Evolutionary conservation across 2,329 filamentous ascomycete species (phyloP).

Genomic region (Colletotrichum cereale): DNA sequence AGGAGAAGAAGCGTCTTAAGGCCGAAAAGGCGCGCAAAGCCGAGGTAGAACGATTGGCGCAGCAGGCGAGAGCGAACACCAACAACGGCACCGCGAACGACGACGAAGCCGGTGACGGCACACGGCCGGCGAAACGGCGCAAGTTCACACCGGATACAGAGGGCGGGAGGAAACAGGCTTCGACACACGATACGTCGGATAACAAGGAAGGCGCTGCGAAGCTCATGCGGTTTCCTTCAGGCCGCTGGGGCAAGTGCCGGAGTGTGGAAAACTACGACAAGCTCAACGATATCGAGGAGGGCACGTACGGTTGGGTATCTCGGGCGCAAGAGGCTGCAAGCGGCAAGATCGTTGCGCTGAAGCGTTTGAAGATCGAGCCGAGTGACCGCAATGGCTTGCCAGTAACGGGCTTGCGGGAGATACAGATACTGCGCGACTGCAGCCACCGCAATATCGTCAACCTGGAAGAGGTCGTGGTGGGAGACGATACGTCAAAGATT

Average conservation of each 20-base stretch:
- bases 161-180: background rate
- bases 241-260: constrained; percentile 76
- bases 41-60: constrained; percentile 61
- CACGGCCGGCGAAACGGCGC: constrained; percentile 72
- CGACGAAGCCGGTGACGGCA: constrained; percentile 49
- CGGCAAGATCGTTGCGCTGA: constrained; percentile 88
- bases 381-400: constrained; percentile 82
- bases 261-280: constrained; percentile 91
- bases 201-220: constrained; percentile 56
- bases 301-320: constrained; percentile 94
- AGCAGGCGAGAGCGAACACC: constrained; percentile 33
- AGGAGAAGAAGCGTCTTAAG: constrained; percentile 88
- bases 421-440: constrained; percentile 87
- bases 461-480: constrained; percentile 86
- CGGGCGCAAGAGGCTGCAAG: constrained; percentile 81
- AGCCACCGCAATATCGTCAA: constrained; percentile 85
- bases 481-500: constrained; percentile 67
- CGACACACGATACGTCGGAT: constrained; percentile 43
- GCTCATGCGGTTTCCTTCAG: constrained; percentile 78
- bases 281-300: constrained; percentile 97
- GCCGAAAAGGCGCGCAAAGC: constrained; percentile 81
- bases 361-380: constrained; percentile 90
- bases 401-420: constrained; percentile 92
- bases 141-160: constrained; percentile 64
- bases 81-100: constrained; percentile 44